phyloP scores from a whole-genome alignment of 208 protist species.

The Acanthamoeba royreba region DNA sequence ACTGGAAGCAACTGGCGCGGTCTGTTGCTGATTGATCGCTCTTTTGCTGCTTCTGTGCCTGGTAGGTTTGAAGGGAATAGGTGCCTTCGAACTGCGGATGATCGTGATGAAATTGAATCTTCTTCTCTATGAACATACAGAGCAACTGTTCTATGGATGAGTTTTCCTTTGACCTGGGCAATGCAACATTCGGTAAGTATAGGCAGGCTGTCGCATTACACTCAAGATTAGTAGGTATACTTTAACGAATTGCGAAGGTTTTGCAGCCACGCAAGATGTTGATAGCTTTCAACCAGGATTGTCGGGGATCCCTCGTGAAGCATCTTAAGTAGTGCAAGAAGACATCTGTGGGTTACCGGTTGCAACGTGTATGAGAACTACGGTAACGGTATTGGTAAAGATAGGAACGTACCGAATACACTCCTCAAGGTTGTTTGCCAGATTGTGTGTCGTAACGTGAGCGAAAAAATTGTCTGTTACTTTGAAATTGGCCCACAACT shows the following conservation, averaged over 20 bases:
- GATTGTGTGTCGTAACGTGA: not conserved
- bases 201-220: not conserved
- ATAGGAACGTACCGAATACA: not conserved
- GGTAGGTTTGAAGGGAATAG: slow-evolving; percentile 42
- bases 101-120: slow-evolving; percentile 3
- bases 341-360: not conserved
- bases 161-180: not conserved
- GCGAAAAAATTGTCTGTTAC: not conserved
- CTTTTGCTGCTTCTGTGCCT: not conserved
- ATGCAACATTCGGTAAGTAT: not conserved
- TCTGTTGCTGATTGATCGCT: not conserved
- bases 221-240: not conserved
- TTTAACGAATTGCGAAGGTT: not conserved
- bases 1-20: slow-evolving; percentile 1
- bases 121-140: slow-evolving; percentile 34
- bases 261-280: slow-evolving; percentile 31
- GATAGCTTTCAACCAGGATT: not conserved
- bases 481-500: not conserved
- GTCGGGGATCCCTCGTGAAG: not conserved
- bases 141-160: not conserved
- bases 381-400: no score
- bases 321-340: not conserved
- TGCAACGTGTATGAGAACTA: not conserved
- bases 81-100: slow-evolving; percentile 38
- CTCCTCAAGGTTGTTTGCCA: not conserved